Evolutionary conservation across 257 asterid genomes (phyloP), one percentile per base, ranked within the genome.

Genomic region (Gentiana straminea): DNA sequence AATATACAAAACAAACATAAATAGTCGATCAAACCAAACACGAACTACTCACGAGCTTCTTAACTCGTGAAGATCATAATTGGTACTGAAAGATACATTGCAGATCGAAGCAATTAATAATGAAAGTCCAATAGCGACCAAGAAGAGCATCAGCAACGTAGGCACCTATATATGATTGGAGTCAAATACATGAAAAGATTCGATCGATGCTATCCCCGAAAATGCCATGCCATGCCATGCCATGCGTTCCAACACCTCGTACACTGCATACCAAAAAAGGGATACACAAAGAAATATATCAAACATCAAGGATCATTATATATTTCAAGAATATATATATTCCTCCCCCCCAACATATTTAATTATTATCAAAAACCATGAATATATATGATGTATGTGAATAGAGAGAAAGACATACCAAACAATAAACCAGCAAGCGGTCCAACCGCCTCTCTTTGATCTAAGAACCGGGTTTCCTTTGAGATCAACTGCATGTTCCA

Each of bases 231-330:
- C 94, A 55, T 75, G 81, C 15, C 79, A 89, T 3, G 97, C 94
- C 94, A 89, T 83, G 5, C 95, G 80, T 73, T 89, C 97, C 33
- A 86, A 83, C 48, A 86, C 95, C 65, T 86, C 97, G 54, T 89
- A 86, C 47, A 86, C 97, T 89, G 86, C 68, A 55, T 7, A 4
- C 4, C 13, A 2, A 39, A 39, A 24, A 24, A 24, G 24, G 24
- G 24, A 24, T 24, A 24, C 24, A 24, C 24, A 24, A 24, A 24
- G 24, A 24, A 24, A 24, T 24, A 24, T 24, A 24, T 24, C 24
- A 24, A 24, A 15, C 24, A 15, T 15, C 24, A 15, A 15, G 24
- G 24, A 15, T 15, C 24, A 15, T 15, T 15, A 15, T 15, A 15
- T 15, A 15, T 15, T 15, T 15, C 24, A 15, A 15, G 24, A 15